A percentile compares a stretch with the other conserved stretches of the same genome.
These are phyloP conservation scores for Cladophialophora exuberans DNA, from an alignment of 2,329 filamentous ascomycete species.

Conservation along the genomic window DNA sequence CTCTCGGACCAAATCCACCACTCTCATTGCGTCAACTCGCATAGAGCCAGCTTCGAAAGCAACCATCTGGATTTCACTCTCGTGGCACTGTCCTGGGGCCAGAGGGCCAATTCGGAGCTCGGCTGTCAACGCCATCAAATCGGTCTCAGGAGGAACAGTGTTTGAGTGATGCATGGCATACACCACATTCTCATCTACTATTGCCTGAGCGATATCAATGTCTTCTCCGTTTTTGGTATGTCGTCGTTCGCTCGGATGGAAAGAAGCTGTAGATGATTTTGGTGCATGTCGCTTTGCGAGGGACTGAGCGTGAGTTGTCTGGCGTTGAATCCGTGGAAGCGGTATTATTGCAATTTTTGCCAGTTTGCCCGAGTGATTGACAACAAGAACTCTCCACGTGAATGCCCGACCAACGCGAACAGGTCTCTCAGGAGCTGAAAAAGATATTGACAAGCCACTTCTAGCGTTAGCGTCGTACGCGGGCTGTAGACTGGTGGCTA, in stretches of 20 bases:
- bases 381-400: slow-evolving; percentile 60
- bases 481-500: slow-evolving; percentile 23
- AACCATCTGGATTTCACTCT: slow-evolving; percentile 55
- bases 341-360: slow-evolving; percentile 60
- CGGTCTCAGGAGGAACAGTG: slow-evolving; percentile 52
- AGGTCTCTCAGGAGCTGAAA: slow-evolving; percentile 53
- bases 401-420: slow-evolving; percentile 58
- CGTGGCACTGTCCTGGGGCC: slow-evolving; percentile 49
- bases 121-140: slow-evolving; percentile 60
- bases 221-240: slow-evolving; percentile 26
- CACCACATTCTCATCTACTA: slow-evolving; percentile 60
- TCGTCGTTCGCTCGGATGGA: slow-evolving; percentile 29
- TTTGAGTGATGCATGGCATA: slow-evolving; percentile 55
- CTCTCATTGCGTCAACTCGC: slow-evolving; percentile 35
- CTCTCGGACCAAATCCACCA: slow-evolving; percentile 31
- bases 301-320: slow-evolving; percentile 36
- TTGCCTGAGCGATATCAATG: slow-evolving; percentile 51
- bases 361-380: slow-evolving; percentile 59
- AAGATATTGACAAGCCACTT: slow-evolving; percentile 54
- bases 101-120: slow-evolving; percentile 56
- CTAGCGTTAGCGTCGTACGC: slow-evolving; percentile 5
- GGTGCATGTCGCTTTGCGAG: slow-evolving; percentile 45
- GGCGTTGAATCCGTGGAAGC: slow-evolving; percentile 43
- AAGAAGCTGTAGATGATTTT: slow-evolving; percentile 51
- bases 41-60: slow-evolving; percentile 37